Conservation (phyloP, 108 stramenopile genomes). For the Nannochloropsis salina region DNA sequence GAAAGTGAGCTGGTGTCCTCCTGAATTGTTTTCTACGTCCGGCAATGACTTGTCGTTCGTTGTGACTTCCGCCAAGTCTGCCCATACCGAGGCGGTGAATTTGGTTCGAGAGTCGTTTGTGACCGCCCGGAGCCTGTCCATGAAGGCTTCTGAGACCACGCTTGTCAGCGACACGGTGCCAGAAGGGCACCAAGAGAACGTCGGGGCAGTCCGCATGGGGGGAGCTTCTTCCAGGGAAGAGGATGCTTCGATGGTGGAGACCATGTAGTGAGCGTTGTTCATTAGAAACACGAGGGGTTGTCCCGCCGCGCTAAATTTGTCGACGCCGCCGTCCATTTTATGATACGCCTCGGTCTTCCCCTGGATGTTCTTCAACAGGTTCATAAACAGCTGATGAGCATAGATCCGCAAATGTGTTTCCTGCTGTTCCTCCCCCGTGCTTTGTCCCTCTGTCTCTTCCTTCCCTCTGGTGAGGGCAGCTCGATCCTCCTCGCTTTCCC, state of each 20-base stretch:
- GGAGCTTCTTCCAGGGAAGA: background rate
- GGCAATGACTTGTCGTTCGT: background rate
- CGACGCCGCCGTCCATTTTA: slow-evolving; percentile 25
- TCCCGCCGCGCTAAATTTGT: background rate
- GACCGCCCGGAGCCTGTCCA: background rate
- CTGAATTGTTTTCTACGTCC: background rate
- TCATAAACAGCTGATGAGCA: slow-evolving; percentile 29
- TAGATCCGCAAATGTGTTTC: slow-evolving; percentile 28
- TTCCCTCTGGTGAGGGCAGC: background rate
- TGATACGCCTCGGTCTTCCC: slow-evolving; percentile 32
- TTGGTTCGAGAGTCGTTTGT: background rate
- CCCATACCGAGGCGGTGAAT: background rate
- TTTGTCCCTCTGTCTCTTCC: background rate
- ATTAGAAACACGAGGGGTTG: slow-evolving; percentile 38
- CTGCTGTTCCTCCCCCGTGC: background rate
- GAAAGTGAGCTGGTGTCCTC: slow-evolving; percentile 27
- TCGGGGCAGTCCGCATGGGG: background rate
- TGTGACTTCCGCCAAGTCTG: background rate
- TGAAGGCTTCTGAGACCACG: background rate
- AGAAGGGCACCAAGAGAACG: background rate
- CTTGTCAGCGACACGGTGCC: background rate
- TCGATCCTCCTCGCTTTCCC: slow-evolving; percentile 29
- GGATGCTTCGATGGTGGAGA: slow-evolving; percentile 25
- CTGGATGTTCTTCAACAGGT: slow-evolving; percentile 27
- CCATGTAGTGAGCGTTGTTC: slow-evolving; percentile 45